phyloP scores from a whole-genome alignment of 176 grass and related monocot genomes.

The Oryza meridionalis region DNA sequence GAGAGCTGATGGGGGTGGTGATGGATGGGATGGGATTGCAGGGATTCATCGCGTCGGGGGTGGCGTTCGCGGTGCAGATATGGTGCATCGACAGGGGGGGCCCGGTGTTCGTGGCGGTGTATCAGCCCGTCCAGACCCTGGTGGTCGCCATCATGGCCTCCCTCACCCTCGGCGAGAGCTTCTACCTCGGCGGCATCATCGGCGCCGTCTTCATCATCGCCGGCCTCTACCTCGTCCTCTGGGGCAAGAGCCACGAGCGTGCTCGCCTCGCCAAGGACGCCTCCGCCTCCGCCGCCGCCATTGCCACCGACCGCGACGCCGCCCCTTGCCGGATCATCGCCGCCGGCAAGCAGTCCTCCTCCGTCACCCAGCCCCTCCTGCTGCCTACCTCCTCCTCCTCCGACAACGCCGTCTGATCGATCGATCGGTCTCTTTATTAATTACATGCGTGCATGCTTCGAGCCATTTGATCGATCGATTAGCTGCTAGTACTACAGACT shows the following conservation, averaged over 20 bases:
- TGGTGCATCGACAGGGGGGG: constrained; percentile 98
- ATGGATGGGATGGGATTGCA: constrained; percentile 32
- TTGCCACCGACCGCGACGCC: constrained; percentile 19
- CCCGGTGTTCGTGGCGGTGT: constrained; percentile 95
- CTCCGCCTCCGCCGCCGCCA: neutral
- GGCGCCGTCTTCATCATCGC: constrained; percentile 82
- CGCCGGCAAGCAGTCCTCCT: constrained; percentile 40
- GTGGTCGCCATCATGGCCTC: constrained; percentile 95
- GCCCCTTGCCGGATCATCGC: neutral
- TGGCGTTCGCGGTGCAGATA: constrained; percentile 97
- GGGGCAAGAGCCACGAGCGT: constrained; percentile 90
- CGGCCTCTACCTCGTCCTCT: constrained; percentile 89
- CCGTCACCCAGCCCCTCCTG: constrained; percentile 75
- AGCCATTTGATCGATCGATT: no score
- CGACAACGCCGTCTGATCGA: constrained; percentile 59
- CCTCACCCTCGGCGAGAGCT: constrained; percentile 73
- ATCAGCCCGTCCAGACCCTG: constrained; percentile 95
- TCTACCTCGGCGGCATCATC: constrained; percentile 95
- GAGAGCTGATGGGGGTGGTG: no score
- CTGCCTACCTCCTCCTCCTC: constrained; percentile 60
- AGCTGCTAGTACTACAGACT: no score
- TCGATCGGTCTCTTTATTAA: neutral
- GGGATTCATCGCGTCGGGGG: constrained; percentile 93
- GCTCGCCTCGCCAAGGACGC: constrained; percentile 51
- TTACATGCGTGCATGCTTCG: neutral